Conservation (phyloP, 2,329 filamentous ascomycete genomes). For the Mariannaea elegans region DNA sequence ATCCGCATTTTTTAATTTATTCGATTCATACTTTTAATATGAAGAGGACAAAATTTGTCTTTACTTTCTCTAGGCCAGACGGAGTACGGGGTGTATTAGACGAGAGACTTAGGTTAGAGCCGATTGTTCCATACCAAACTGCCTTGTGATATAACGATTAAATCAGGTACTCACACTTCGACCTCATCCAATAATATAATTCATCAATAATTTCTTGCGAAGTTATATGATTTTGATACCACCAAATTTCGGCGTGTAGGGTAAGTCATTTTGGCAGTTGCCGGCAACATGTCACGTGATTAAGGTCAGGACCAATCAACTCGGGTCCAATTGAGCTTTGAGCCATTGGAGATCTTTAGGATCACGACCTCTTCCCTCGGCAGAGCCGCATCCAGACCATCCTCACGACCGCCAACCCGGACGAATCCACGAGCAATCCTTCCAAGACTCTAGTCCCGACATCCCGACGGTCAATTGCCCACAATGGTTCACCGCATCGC, state of each 20-base stretch:
- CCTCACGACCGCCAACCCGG: constrained; percentile 31
- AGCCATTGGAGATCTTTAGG: constrained; percentile 32
- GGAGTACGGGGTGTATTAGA: too few species aligned
- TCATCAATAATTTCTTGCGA: too few species aligned
- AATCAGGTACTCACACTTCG: too few species aligned
- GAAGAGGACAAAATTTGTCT: too few species aligned
- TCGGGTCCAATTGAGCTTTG: constrained; percentile 40
- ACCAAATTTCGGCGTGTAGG: too few species aligned
- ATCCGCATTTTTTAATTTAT: background rate
- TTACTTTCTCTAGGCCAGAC: too few species aligned
- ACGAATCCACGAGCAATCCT: constrained; percentile 29
- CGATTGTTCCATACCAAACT: too few species aligned
- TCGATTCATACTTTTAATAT: too few species aligned
- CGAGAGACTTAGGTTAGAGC: too few species aligned
- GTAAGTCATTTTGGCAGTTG: constrained; percentile 4
- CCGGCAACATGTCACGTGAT: constrained; percentile 32
- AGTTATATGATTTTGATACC: too few species aligned
- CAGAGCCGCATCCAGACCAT: constrained; percentile 34
- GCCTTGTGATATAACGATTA: too few species aligned
- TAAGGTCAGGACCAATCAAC: constrained; percentile 32
- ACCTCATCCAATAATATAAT: too few species aligned
- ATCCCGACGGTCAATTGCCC: constrained; percentile 41
- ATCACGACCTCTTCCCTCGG: constrained; percentile 40
- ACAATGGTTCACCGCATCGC: constrained; percentile 72
- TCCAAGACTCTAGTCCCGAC: constrained; percentile 22